These are phyloP conservation scores for Boletus rubescentipes DNA, from an alignment of 768 basidiomycete genomes.

Conservation along the genomic window DNA sequence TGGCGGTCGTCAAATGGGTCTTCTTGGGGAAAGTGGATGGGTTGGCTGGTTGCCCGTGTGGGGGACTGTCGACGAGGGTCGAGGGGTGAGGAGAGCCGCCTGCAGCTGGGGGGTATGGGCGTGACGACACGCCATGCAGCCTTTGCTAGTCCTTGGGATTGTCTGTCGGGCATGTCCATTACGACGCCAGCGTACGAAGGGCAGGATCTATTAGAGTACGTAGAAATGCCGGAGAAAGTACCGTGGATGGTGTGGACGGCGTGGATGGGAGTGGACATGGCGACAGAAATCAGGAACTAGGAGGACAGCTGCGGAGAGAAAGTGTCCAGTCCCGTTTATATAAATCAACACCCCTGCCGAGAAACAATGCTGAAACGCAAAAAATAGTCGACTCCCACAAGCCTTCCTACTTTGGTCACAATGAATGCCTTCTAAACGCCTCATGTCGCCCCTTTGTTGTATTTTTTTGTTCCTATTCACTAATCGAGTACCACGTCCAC, in stretches of 20 bases:
- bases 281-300: constrained; percentile 15
- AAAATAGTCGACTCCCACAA: constrained; percentile 5
- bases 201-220: constrained; percentile 19
- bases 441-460: constrained; percentile 15
- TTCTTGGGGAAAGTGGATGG: constrained; percentile 22
- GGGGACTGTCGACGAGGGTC: constrained; percentile 14
- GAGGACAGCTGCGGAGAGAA: constrained; percentile 3
- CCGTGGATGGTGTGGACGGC: constrained; percentile 34
- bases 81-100: constrained; percentile 24
- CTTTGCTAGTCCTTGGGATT: constrained; percentile 22
- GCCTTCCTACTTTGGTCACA: constrained; percentile 19
- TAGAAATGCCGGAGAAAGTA: constrained; percentile 29
- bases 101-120: constrained; percentile 26
- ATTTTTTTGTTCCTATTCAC: constrained; percentile 8
- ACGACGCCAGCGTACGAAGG: constrained; percentile 29
- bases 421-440: constrained; percentile 9
- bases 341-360: constrained; percentile 20
- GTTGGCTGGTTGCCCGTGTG: constrained; percentile 15
- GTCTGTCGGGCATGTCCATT: constrained; percentile 23
- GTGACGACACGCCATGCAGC: constrained; percentile 26
- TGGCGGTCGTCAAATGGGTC: constrained; percentile 29
- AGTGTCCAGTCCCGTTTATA: constrained; percentile 14
- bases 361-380: constrained; percentile 17
- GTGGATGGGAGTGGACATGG: constrained; percentile 29
- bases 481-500: neutral